Evolutionary conservation across 2,329 filamentous ascomycete genomes (phyloP), one percentile per base, ranked within the genome.

Genomic region (Monosporascus sp.): DNA sequence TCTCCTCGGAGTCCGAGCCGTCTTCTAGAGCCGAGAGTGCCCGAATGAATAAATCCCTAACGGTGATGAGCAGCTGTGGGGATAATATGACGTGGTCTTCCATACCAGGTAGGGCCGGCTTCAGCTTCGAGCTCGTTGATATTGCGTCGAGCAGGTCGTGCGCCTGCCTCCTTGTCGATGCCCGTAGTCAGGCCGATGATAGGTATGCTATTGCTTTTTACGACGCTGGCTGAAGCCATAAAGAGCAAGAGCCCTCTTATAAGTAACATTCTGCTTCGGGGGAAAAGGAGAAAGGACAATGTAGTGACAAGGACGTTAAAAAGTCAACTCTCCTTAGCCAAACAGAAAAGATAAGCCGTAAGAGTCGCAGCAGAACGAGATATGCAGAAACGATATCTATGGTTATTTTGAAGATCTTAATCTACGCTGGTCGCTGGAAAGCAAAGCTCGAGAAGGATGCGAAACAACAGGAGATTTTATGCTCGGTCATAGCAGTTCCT

Each of bases 11-110:
- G 50, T 75, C 65, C 52, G 72, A 60, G 27, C 63, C 64, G 3
- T 67, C 66, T 52, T 80, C 73, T 56, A 81, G 68, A 22, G 69
- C 65, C 37, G 65, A 63, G 18, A 81, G 61, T 14, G 75, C 74
- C 41, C 72, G 72, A 24, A 82, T 68, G 58, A 77, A 78, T 6
- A 82, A 69, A 47, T 81, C 75, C 77, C 77, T 72, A 48, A 9
- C 37, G 44, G 27, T 39, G 17, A 43, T 48, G 43, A 56, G 25
- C n/a, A n/a, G 51, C 15, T 47, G 39, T 22, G 7, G 15, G 47
- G 2, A 18, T 44, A 15, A 22, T 44, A 25, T 37, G 17, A 41
- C 15, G 14, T 24, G 27, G 31, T n/a, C 15, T 15, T 9, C 7
- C 43, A 15, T 60, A 66, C 65, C 65, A 66, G 57, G 50, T 54